phyloP scores from a whole-genome alignment of 768 basidiomycete genomes.

The Podaxis sp. region DNA sequence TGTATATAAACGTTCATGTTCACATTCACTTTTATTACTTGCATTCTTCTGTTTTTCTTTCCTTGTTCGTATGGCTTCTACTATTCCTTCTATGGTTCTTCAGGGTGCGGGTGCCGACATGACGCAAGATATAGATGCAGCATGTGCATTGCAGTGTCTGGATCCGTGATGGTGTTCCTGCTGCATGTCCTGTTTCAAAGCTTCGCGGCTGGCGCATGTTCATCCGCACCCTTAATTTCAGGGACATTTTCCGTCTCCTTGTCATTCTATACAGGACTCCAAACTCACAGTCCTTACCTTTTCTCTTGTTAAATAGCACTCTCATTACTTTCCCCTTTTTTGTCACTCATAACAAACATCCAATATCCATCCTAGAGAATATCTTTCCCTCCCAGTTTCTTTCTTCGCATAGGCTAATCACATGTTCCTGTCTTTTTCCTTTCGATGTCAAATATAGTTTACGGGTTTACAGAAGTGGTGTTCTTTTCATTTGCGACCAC shows the following conservation, averaged over 20 bases:
- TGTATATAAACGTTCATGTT: too few relatives aligned
- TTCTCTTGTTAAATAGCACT: background rate
- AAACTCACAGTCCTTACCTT: background rate
- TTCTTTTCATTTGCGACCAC: too few relatives aligned
- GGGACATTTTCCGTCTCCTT: background rate
- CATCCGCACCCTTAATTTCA: background rate
- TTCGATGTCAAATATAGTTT: background rate
- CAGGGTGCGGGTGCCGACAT: background rate
- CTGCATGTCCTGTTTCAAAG: background rate
- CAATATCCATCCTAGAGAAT: background rate
- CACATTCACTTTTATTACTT: background rate
- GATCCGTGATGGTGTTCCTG: background rate
- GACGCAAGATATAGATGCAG: conserved; percentile 1
- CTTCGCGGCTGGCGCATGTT: background rate
- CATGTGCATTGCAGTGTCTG: background rate
- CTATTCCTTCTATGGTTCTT: background rate
- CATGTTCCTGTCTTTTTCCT: background rate
- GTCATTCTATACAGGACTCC: background rate
- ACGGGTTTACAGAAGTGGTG: too few relatives aligned
- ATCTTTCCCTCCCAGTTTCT: background rate
- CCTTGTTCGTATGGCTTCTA: background rate
- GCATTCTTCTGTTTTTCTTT: background rate
- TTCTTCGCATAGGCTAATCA: background rate
- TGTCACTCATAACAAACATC: background rate
- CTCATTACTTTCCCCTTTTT: background rate